A percentile compares a stretch with the other conserved stretches of the same genome.
Evolutionary conservation across 257 asterid genomes (phyloP).

Genomic region (Forsythia viridissima): DNA sequence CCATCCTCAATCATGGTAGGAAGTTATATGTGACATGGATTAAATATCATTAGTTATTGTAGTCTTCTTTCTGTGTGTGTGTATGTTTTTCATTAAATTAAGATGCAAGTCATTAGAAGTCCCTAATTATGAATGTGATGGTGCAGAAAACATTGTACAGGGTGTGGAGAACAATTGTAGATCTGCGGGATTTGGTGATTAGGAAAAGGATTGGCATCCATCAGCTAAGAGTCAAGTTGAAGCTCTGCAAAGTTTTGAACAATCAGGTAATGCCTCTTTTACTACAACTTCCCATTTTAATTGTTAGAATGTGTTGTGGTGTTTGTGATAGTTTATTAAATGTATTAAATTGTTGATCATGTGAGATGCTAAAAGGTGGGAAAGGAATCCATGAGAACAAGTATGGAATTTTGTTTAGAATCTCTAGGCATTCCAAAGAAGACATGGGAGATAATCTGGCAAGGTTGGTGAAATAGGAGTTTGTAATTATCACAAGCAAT

Average conservation of each 20-base stretch:
- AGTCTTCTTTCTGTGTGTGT: neutral
- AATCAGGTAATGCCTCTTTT: slow-evolving; percentile 53
- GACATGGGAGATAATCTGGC: neutral
- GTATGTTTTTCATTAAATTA: slow-evolving; percentile 6
- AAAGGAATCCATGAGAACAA: neutral
- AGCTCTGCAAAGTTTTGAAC: slow-evolving; percentile 60
- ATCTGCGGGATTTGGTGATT: slow-evolving; percentile 51
- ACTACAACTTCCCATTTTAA: neutral
- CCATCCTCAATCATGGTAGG: slow-evolving; percentile 1
- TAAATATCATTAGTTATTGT: neutral
- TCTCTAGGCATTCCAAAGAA: neutral
- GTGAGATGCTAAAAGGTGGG: neutral
- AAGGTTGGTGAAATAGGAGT: neutral
- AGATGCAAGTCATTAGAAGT: neutral
- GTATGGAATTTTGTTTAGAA: too few relatives aligned
- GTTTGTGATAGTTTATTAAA: neutral
- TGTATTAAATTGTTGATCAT: neutral
- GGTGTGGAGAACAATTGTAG: slow-evolving; percentile 49
- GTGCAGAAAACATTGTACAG: slow-evolving; percentile 69
- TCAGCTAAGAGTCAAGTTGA: slow-evolving; percentile 61
- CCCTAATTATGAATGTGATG: slow-evolving; percentile 18
- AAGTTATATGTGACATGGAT: neutral
- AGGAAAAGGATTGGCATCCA: slow-evolving; percentile 64
- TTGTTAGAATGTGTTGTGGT: neutral
- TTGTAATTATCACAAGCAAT: neutral